These are phyloP conservation scores for Scheffersomyces illinoinensis DNA, from an alignment of 1,139 yeast species.

Conservation along the genomic window DNA sequence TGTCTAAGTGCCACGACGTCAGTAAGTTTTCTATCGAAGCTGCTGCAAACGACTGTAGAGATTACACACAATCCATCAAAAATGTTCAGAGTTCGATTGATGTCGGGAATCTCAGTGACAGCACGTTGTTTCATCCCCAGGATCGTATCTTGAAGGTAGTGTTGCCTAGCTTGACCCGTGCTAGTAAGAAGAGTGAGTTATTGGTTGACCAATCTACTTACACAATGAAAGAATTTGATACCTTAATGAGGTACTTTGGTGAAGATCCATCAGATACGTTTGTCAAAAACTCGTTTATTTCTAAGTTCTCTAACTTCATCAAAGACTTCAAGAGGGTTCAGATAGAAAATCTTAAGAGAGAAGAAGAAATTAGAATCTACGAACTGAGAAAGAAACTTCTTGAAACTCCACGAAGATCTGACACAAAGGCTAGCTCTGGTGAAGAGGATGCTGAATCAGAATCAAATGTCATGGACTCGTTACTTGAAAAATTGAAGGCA, in stretches of 20 bases:
- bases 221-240: conserved; percentile 68
- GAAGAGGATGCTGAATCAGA: conserved; percentile 28
- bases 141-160: conserved; percentile 66
- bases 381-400: conserved; percentile 70
- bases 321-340: conserved; percentile 76
- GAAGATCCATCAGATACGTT: conserved; percentile 74
- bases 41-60: conserved; percentile 60
- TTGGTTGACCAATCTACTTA: conserved; percentile 62
- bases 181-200: conserved; percentile 65
- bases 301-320: conserved; percentile 71
- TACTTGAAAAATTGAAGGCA: conserved; percentile 70
- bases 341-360: conserved; percentile 71
- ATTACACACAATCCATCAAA: conserved; percentile 55
- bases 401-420: conserved; percentile 42
- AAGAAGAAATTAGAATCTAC: conserved; percentile 76
- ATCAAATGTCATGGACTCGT: conserved; percentile 70
- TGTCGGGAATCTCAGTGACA: conserved; percentile 74
- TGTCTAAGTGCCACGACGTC: conserved; percentile 58
- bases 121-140: conserved; percentile 71
- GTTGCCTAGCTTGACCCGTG: conserved; percentile 65
- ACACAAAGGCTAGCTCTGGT: conserved; percentile 19
- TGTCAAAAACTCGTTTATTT: conserved; percentile 66
- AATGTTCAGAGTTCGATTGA: conserved; percentile 75
- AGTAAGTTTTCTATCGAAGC: conserved; percentile 71
- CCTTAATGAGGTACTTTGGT: conserved; percentile 71